Evolutionary conservation across 1,284 basidiomycete species (phyloP).

Genomic region (Austroboletus novae-zelandiae): DNA sequence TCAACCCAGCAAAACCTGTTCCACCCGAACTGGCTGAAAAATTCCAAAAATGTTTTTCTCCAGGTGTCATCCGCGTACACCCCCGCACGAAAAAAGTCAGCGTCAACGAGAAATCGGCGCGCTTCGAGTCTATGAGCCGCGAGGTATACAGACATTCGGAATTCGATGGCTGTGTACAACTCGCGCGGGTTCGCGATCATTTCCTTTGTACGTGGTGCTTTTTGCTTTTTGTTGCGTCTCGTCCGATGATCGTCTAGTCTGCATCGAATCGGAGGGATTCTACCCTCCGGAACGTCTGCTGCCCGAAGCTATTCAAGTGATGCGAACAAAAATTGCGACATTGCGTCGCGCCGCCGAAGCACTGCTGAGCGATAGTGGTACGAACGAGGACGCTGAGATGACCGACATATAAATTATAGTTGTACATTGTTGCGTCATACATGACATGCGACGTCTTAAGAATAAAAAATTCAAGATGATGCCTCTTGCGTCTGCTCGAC

Average conservation of each 20-base stretch:
- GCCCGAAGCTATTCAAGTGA: conserved; percentile 78
- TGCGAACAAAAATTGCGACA: conserved; percentile 76
- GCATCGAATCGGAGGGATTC: conserved; percentile 87
- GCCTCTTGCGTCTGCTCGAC: conserved; percentile 1
- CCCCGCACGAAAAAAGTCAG: conserved; percentile 53
- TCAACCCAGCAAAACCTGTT: conserved; percentile 62
- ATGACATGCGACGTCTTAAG: no score
- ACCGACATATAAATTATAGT: conserved; percentile 17
- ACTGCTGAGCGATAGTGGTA: conserved; percentile 38
- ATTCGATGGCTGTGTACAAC: conserved; percentile 82
- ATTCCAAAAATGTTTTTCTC: conserved; percentile 87
- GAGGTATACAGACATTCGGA: conserved; percentile 93
- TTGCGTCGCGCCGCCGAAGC: conserved; percentile 60
- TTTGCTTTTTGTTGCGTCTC: not conserved
- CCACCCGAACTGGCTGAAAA: conserved; percentile 66
- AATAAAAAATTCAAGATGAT: not conserved
- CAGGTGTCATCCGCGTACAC: conserved; percentile 82
- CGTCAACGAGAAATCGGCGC: conserved; percentile 63
- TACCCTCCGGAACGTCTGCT: conserved; percentile 86
- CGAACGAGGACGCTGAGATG: conserved; percentile 43
- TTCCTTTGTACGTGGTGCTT: conserved; percentile 75
- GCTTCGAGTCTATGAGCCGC: conserved; percentile 89
- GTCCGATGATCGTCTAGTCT: conserved; percentile 51
- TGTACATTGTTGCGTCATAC: not conserved
- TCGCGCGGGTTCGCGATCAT: conserved; percentile 88